phyloP scores from a whole-genome alignment of 345 rosid species.

The Pugionium cornutum region DNA sequence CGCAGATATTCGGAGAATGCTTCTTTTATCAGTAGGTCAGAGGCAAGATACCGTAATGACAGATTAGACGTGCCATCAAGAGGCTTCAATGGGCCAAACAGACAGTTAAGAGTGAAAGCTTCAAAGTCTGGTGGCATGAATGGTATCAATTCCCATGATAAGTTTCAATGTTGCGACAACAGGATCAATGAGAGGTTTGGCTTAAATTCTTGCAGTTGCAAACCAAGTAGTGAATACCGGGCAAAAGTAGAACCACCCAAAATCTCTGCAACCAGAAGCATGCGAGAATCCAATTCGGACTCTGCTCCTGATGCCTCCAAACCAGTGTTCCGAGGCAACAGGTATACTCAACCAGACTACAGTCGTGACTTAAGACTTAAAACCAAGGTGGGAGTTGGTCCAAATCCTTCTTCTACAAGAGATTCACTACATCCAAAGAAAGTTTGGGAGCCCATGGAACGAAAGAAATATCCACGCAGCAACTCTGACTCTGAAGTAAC shows the following conservation, averaged over 20 bases:
- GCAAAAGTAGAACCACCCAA: slow-evolving; percentile 56
- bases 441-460: no score
- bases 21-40: no score
- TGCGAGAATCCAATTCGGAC: slow-evolving; percentile 56
- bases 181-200: slow-evolving; percentile 59
- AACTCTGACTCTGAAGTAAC: no score
- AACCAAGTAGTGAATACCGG: slow-evolving; percentile 53
- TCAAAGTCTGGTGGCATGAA: slow-evolving; percentile 53
- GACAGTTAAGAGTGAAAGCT: slow-evolving; percentile 50
- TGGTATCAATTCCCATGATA: slow-evolving; percentile 53
- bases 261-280: slow-evolving; percentile 51
- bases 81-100: slow-evolving; percentile 48
- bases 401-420: no score
- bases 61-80: slow-evolving; percentile 55
- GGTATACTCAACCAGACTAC: no score
- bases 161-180: slow-evolving; percentile 49
- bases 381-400: no score
- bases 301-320: slow-evolving; percentile 57
- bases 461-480: no score
- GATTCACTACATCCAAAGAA: no score
- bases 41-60: slow-evolving; percentile 57
- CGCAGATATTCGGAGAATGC: no score
- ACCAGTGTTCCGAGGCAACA: no score
- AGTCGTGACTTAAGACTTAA: no score
- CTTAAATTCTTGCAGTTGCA: slow-evolving; percentile 64